Base-by-base conservation (phyloP, 768 basidiomycete species). In the Calvatia gigantea region DNA sequence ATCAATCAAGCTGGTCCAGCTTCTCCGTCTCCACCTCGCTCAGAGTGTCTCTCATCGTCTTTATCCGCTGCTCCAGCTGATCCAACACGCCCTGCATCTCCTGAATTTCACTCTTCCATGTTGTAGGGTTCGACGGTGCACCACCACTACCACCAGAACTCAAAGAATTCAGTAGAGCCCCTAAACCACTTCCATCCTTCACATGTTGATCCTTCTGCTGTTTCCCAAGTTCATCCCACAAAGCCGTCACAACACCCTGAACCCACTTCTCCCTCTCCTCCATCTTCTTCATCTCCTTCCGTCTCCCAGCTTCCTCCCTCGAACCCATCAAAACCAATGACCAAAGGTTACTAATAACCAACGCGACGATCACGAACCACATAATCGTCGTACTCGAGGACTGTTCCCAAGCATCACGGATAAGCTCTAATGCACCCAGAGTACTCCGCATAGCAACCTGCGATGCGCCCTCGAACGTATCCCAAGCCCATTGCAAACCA, bases 401-500 rank as follows among this genome's bases (percentile, higher is more conserved):
- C 63, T 89, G 83, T 51, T 91, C 89, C 89, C 87, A 89, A 0
- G 84, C 84, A 64, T 94, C 91, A 51, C 70, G 74, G 55, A 94
- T 74, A 39, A 94, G 84, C 73, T 92, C 91, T 57, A 92, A 65
- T 23, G 88, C 87, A 17, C 83, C 89, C 43, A 70, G 75, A 39
- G 88, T 81, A 58, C 87, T 90, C 65, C 83, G 82, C 63, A 72
- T 74, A 28, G 83, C 90, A 58, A 94, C 91, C 60, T 80, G 76
- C 58, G 73, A 79, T 1, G 91, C 86, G 8, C 89, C 91, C 28
- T 85, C 86, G 67, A 90, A 80, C 44, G 91, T 94, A 61, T 94
- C 91, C 73, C 84, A 89, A 2, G 91, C 91, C 91, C 91, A 94
- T 63, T 94, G 91, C 60, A 92, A 71, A 0, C 84, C 84, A 15